Base-by-base conservation (phyloP, 139 green algal species). In the Eudorina sp. region DNA sequence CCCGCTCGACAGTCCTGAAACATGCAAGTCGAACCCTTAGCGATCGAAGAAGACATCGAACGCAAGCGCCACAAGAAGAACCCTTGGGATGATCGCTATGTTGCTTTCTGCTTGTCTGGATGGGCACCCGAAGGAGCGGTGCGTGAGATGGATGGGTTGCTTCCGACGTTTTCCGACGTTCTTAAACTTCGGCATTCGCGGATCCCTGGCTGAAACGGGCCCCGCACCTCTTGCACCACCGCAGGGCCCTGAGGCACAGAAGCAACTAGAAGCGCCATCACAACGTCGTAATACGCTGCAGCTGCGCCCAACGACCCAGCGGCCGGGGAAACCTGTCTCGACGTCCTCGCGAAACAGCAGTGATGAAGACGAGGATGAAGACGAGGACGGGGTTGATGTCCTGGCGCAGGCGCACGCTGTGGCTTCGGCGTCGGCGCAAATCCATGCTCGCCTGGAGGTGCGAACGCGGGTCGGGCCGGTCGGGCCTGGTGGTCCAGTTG, bases 1-100 rank as follows among this genome's bases (percentile, higher is more conserved):
- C 3, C 7, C 27, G 29, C 8, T 11, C 55, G 55, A 25, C 7
- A 4, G 55, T 66, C 55, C 8, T 66, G 55, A 11, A 34, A 34
- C 1, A 79, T 79, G 70, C 40, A 79, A 1, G 70, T 34, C 11
- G 70, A 53, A 14, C 34, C 40, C 13, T 21, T 21, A 29, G 51
- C 36, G 6, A 16, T 83, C 11, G 86, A 86, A 58, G 89, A 89
- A 3, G 89, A 92, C 19, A 48, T 92, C 16, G 82, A 92, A 45
- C 48, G 64, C 36, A 92, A 92, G 41, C 89, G 89, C 0, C 89
- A 92, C 58, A 92, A 89, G 89, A 88, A 87, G 31, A 87, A 92
- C 66, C 89, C 89, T 2, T 92, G 84, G 18, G 82, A 90, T 31
- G 31, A 36, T 31, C 60, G 79, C 14, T 90, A 88, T 46, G 34